Conservation (phyloP, 2,329 filamentous ascomycete genomes). For the Pseudogymnoascus sp. region DNA sequence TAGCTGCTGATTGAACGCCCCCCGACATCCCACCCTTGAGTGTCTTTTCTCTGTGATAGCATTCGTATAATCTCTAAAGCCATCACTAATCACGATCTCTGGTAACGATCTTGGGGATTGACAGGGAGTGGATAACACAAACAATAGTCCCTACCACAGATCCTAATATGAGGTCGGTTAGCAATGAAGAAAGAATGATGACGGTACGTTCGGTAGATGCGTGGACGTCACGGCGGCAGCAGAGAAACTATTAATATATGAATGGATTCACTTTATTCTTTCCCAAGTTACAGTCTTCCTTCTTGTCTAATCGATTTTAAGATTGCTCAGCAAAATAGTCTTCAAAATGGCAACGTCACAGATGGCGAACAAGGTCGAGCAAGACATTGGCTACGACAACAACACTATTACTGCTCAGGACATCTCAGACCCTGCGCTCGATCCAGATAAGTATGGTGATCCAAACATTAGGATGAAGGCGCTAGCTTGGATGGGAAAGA, state of each 20-base stretch:
- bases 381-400: constrained; percentile 58
- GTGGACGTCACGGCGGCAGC: background rate
- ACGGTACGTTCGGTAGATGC: background rate
- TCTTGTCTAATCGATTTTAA: background rate
- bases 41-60: too few species aligned
- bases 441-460: constrained; percentile 43
- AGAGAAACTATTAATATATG: background rate
- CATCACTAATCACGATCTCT: too few species aligned
- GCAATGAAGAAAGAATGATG: background rate
- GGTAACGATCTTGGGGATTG: too few species aligned
- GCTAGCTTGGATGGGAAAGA: constrained; percentile 74
- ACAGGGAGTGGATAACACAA: too few species aligned
- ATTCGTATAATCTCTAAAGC: too few species aligned
- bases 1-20: too few species aligned
- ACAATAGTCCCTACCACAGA: too few species aligned
- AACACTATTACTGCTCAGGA: constrained; percentile 63
- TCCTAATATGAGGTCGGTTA: background rate
- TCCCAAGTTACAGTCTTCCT: background rate
- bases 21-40: too few species aligned
- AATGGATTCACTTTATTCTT: background rate
- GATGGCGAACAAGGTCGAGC: constrained; percentile 60
- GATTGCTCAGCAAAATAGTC: background rate
- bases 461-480: constrained; percentile 67
- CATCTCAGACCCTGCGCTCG: constrained; percentile 52
- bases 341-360: constrained; percentile 51